phyloP scores from a whole-genome alignment of 148 eudicot species.

The Silene latifolia region DNA sequence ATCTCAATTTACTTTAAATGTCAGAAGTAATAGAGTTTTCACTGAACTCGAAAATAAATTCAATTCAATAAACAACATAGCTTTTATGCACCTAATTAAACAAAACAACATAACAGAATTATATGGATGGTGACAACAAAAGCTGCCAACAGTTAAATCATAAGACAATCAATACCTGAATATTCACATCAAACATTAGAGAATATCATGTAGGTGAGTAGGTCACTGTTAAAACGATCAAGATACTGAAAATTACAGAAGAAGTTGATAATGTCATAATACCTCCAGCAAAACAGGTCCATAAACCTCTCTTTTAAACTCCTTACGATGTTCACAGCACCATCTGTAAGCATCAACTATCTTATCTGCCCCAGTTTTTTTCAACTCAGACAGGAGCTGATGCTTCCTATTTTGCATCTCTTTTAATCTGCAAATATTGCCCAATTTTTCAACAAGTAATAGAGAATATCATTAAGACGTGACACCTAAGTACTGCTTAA shows the following conservation, averaged over 20 bases:
- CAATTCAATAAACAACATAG: background rate
- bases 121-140: background rate
- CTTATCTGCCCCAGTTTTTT: constrained; percentile 56
- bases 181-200: background rate
- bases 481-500: constrained; percentile 9
- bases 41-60: background rate
- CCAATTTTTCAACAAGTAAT: background rate
- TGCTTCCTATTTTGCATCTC: constrained; percentile 71
- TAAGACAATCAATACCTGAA: background rate
- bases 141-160: background rate
- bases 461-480: background rate
- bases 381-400: constrained; percentile 53
- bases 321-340: constrained; percentile 72
- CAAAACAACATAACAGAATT: background rate
- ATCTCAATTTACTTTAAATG: constrained; percentile 2
- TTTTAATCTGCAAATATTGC: constrained; percentile 42
- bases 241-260: background rate
- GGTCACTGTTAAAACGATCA: background rate
- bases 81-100: background rate
- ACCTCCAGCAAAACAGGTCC: constrained; percentile 98
- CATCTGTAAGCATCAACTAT: constrained; percentile 70
- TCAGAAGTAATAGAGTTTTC: background rate
- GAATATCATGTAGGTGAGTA: background rate
- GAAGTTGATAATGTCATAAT: background rate
- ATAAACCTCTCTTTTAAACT: constrained; percentile 73